phyloP scores from a whole-genome alignment of 805 yeast genomes.

The Teunomyces barrocoloradensis region DNA sequence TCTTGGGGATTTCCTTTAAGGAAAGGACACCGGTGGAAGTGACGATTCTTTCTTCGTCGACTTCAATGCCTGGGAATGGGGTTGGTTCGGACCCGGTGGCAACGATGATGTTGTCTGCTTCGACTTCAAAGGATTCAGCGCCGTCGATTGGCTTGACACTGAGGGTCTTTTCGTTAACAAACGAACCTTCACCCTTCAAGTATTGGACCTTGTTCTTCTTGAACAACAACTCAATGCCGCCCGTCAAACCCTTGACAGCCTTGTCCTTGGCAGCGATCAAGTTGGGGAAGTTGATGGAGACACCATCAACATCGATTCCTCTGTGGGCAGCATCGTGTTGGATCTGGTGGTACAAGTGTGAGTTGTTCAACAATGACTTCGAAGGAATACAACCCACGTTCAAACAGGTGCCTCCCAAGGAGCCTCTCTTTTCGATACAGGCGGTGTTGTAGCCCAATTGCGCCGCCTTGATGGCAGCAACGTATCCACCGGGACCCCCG shows the following conservation, averaged over 20 bases:
- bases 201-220: constrained; percentile 94
- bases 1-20: constrained; percentile 88
- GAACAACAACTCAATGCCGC: constrained; percentile 92
- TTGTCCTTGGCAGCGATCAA: constrained; percentile 92
- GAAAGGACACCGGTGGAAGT: constrained; percentile 90
- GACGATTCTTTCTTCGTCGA: constrained; percentile 96
- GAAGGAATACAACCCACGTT: constrained; percentile 99
- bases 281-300: constrained; percentile 67
- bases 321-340: constrained; percentile 78
- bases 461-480: constrained; percentile 98
- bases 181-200: constrained; percentile 90
- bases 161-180: constrained; percentile 74
- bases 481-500: constrained; percentile 99
- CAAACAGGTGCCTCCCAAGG: constrained; percentile 96
- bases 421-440: constrained; percentile 95
- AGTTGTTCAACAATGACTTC: constrained; percentile 90
- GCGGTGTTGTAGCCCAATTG: constrained; percentile 94
- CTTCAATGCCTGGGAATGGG: constrained; percentile 96
- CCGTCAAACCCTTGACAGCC: constrained; percentile 83
- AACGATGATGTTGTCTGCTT: constrained; percentile 84
- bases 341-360: constrained; percentile 88
- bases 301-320: constrained; percentile 84
- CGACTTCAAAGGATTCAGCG: constrained; percentile 62
- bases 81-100: constrained; percentile 99
- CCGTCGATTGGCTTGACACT: constrained; percentile 87